Base-by-base conservation (phyloP, 768 basidiomycete species). In the Suillus weaverae region DNA sequence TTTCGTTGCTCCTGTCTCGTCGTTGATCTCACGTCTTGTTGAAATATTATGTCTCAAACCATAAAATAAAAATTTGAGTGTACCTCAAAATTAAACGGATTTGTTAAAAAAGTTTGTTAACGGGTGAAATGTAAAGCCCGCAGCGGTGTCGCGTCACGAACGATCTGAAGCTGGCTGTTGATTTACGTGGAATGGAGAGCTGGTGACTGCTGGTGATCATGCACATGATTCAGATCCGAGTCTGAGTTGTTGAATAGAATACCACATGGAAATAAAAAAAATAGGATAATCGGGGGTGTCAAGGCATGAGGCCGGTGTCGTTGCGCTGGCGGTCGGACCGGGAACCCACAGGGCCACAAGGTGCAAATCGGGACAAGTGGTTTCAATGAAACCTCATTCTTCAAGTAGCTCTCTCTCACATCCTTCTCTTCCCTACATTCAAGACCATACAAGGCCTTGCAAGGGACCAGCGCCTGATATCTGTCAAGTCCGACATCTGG, bases 291-390 rank as follows among this genome's bases (percentile, higher is more conserved):
- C 53, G 36, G 56, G 56, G 56, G 55, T 38, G 55, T 56, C 55
- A 56, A n/a, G 35, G 5, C 56, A 57, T 57, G 56, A 57, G 56
- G 56, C 56, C 56, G 56, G 56, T 57, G 56, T 59, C 35, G 39
- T 59, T 59, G 57, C 1, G 57, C 57, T 59, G 57, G 57, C 57
- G 57, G 56, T 59, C 57, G 57, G 57, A 59, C 57, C 57, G 57
- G 39, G 18, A 7, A 39, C 22, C 56, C 35, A 57, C 57, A 59
- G 57, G 57, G 57, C 57, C 57, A 59, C 26, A 41, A 41, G 57
- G 57, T 59, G 57, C 57, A 59, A 59, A 59, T 59, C 57, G 57
- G 57, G 57, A 59, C 57, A 59, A 59, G 57, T 59, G 41, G 38
- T 59, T 59, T 59, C 39, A 41, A 59, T 59, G 57, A 59, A 59